Evolutionary conservation across 1,284 basidiomycete genomes (phyloP).

Genomic region (Chalciporus sp.): DNA sequence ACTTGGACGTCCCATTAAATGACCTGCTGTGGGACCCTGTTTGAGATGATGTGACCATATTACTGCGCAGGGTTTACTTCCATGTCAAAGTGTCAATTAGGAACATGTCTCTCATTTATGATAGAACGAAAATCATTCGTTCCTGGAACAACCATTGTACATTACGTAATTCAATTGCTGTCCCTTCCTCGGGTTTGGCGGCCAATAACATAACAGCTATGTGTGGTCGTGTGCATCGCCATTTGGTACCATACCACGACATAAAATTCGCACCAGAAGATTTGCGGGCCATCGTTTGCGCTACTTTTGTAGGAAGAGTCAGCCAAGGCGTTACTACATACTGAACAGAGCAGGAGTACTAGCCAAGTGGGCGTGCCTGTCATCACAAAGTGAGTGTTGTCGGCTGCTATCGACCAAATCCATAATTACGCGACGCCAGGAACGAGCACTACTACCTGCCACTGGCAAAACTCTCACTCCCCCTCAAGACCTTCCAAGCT

Average conservation of each 20-base stretch:
- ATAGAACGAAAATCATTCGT: not conserved
- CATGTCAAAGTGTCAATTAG: not conserved
- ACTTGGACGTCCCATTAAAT: slow-evolving; percentile 60
- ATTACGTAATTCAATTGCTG: not conserved
- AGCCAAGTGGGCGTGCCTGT: not conserved
- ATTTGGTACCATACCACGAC: not conserved
- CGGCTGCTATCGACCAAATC: slow-evolving; percentile 9
- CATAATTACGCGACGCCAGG: slow-evolving; percentile 28
- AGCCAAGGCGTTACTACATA: no score
- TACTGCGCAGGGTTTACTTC: not conserved
- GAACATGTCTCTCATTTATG: no score
- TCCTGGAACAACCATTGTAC: not conserved
- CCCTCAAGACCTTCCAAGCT: slow-evolving; percentile 4
- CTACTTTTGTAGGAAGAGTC: no score
- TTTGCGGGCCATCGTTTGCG: no score
- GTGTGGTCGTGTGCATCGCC: not conserved
- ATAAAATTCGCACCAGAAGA: no score
- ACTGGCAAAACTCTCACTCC: slow-evolving; percentile 13
- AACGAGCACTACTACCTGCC: slow-evolving; percentile 8
- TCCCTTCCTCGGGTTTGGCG: no score
- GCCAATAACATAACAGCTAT: not conserved
- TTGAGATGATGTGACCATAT: slow-evolving; percentile 1
- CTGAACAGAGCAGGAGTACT: no score
- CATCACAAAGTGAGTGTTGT: not conserved
- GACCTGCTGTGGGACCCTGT: slow-evolving; percentile 74